A percentile compares a stretch with the other conserved stretches of the same genome.
These are phyloP conservation scores for Fistulina hepatica DNA, from an alignment of 1,284 basidiomycete genomes.

Conservation along the genomic window DNA sequence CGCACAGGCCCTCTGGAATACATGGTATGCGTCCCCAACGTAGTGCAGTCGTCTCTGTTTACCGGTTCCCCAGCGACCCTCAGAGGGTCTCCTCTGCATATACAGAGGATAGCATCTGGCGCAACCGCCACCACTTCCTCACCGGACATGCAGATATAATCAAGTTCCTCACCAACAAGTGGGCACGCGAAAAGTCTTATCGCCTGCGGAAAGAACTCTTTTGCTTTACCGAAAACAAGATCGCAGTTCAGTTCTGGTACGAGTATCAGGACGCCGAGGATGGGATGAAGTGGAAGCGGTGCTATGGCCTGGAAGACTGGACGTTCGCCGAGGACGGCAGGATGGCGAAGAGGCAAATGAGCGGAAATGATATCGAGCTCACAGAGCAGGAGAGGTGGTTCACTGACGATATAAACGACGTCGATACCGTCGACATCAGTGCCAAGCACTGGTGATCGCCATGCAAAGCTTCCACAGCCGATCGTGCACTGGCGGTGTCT, in stretches of 20 bases:
- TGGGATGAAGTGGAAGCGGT: conserved; percentile 39
- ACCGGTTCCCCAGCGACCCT: not conserved
- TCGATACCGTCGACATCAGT: too few species aligned
- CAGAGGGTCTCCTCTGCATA: conserved; percentile 32
- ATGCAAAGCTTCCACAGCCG: too few species aligned
- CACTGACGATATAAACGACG: too few species aligned
- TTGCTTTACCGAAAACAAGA: conserved; percentile 44
- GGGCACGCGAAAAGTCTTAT: conserved; percentile 37
- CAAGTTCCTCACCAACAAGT: conserved; percentile 43
- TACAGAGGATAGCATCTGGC: conserved; percentile 46
- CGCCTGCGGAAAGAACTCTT: conserved; percentile 46
- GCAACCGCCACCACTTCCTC: conserved; percentile 47
- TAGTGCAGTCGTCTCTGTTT: not conserved
- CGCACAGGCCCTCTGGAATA: conserved; percentile 21
- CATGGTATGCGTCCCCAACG: conserved; percentile 2
- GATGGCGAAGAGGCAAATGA: conserved; percentile 49
- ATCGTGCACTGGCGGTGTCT: too few species aligned
- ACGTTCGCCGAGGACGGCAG: conserved; percentile 42
- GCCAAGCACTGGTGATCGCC: too few species aligned
- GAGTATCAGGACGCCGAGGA: conserved; percentile 37
- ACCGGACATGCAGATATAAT: conserved; percentile 37
- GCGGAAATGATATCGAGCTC: conserved; percentile 46
- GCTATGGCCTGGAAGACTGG: conserved; percentile 54
- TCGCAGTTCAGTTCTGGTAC: conserved; percentile 55
- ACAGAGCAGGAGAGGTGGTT: conserved; percentile 41